Percentiles rank a stretch among this genome's conserved stretches.
Evolutionary conservation across 1,284 basidiomycete genomes (phyloP).

Genomic region (Gymnopus androsaceus): DNA sequence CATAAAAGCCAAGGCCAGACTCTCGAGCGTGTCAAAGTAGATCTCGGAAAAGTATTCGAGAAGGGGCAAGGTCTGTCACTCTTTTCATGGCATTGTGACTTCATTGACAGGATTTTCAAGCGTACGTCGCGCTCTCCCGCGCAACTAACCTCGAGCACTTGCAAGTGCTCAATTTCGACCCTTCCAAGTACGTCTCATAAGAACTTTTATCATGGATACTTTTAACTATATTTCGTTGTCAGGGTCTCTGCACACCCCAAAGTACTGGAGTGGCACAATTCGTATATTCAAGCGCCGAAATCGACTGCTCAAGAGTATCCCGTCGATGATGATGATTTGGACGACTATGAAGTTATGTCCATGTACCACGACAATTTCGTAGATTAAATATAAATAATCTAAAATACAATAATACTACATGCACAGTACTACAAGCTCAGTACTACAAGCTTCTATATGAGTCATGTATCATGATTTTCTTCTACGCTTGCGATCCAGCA

Average conservation of each 20-base stretch:
- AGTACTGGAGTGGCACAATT: conserved; percentile 40
- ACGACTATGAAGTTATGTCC: conserved; percentile 27
- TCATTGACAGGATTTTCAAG: conserved; percentile 41
- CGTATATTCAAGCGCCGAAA: not conserved
- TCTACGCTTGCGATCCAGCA: conserved; percentile 50
- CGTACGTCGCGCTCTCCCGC: conserved; percentile 92
- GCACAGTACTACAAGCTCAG: not conserved
- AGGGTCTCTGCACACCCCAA: conserved; percentile 48
- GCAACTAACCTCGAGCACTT: conserved; percentile 84
- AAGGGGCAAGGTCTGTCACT: conserved; percentile 66
- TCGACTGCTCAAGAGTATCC: not conserved
- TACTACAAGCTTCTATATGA: not conserved
- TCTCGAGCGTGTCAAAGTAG: conserved; percentile 63
- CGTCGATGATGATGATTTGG: conserved; percentile 26
- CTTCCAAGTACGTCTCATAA: conserved; percentile 58
- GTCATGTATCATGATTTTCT: not conserved
- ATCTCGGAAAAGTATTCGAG: conserved; percentile 72
- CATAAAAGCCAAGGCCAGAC: conserved; percentile 90
- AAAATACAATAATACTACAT: not conserved
- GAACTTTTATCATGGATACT: not conserved
- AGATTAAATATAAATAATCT: not conserved
- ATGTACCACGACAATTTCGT: conserved; percentile 23
- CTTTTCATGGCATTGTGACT: not conserved
- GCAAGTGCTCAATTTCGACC: conserved; percentile 81
- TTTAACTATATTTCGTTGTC: not conserved